Evolutionary conservation across 2,329 filamentous ascomycete species (phyloP), one percentile per base, ranked within the genome.

Genomic region (Pseudogymnoascus sp.): DNA sequence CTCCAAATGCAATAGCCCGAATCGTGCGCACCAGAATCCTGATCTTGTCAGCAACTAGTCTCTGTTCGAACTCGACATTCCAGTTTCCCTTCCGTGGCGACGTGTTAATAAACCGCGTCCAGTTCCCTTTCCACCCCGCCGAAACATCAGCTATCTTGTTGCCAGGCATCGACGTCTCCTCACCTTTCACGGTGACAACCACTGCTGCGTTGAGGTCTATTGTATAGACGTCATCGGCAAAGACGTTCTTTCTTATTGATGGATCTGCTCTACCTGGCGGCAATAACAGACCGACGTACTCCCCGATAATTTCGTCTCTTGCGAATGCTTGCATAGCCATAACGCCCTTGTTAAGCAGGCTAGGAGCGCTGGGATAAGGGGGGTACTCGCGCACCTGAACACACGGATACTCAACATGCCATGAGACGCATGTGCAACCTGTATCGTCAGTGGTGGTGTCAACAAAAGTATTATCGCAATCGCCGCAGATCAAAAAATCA

Each of bases 171-270:
- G 49, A 14, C 11, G 49, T 36, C 49, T 11, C 8, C 9, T 16
- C 8, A 14, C 28, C 28, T 1, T 56, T 21, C 3, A 34, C 28
- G 5, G 9, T 9, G 28, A 2, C 49, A 12, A 56, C 8, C 49
- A 56, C 49, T 16, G 49, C 28, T 34, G 49, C 49, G 49, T 56
- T 56, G 49, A 56, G 49, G 16, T 56, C 49, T 18, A 56, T 56
- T 4, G 49, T 34, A 34, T 56, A 56, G 49, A 34, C 11, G 28
- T 56, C 49, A 34, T 56, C 49, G 3, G 49, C 28, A 34, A 56
- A 34, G n/a, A 56, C 16, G 28, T 56, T 56, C 2, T 34, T 56
- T 34, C 3, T 56, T 56, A 56, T 18, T 2, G 1, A 21, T 12
- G 49, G 49, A 18, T 56, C 49, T 18, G 49, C 11, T 8, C 49